phyloP scores from a whole-genome alignment of 2,329 filamentous ascomycete species.

The Aspergillus sp. region DNA sequence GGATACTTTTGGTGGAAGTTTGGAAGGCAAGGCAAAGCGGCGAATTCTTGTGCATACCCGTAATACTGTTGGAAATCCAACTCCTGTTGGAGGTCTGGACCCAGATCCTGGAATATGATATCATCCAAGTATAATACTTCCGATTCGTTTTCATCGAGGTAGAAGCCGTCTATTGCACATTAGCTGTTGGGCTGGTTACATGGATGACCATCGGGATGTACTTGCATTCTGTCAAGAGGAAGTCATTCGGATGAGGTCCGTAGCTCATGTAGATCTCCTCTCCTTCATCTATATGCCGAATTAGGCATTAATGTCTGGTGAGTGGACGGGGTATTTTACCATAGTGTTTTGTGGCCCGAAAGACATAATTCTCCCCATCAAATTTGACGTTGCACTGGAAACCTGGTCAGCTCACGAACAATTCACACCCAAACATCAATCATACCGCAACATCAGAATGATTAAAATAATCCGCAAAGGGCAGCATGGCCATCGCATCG shows the following conservation, averaged over 20 bases:
- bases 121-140: slow-evolving; percentile 43
- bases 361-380: slow-evolving; percentile 32
- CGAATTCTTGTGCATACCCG: slow-evolving; percentile 28
- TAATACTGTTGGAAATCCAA: slow-evolving; percentile 37
- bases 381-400: slow-evolving; percentile 37
- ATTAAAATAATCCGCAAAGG: slow-evolving; percentile 49
- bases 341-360: slow-evolving; percentile 34
- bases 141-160: slow-evolving; percentile 38
- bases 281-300: slow-evolving; percentile 27
- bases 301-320: neutral
- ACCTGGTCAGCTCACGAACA: neutral
- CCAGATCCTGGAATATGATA: slow-evolving; percentile 36
- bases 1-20: neutral
- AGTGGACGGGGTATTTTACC: slow-evolving; percentile 16
- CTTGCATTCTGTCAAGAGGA: slow-evolving; percentile 44
- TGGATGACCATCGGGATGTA: neutral
- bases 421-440: neutral
- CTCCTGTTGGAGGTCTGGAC: slow-evolving; percentile 27
- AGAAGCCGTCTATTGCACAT: slow-evolving; percentile 38
- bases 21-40: neutral
- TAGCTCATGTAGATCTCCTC: slow-evolving; percentile 47
- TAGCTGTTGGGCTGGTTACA: neutral
- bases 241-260: slow-evolving; percentile 43
- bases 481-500: slow-evolving; percentile 46
- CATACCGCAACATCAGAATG: slow-evolving; percentile 42